These are phyloP conservation scores for Chalara sp. DNA, from an alignment of 2,329 filamentous ascomycete species.

Conservation along the genomic window DNA sequence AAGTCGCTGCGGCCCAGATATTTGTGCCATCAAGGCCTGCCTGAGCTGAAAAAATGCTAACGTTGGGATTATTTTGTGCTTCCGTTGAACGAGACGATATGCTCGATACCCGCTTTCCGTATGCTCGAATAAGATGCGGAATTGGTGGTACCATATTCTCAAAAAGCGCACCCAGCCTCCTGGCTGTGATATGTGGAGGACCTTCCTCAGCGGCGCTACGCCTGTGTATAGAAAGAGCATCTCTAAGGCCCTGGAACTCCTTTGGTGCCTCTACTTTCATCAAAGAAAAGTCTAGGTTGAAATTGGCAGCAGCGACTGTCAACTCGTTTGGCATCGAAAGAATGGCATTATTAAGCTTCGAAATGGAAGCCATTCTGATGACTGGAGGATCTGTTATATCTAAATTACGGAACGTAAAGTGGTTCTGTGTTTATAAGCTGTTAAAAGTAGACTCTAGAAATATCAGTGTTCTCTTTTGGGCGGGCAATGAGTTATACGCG, in stretches of 20 bases:
- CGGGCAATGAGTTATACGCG: too few species aligned
- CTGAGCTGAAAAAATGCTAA: conserved; percentile 7
- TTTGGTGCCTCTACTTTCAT: conserved; percentile 32
- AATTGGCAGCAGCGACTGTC: conserved; percentile 3
- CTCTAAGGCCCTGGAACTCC: conserved; percentile 29
- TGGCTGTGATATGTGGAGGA: conserved; percentile 28
- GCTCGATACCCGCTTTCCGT: conserved; percentile 5
- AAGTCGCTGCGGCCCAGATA: conserved; percentile 26
- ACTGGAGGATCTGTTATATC: too few species aligned
- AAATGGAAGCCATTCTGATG: neutral
- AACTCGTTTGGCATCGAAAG: neutral
- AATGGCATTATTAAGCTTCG: neutral
- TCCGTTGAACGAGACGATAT: conserved; percentile 1
- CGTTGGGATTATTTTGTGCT: conserved; percentile 2
- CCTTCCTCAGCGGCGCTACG: conserved; percentile 32
- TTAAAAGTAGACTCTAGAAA: too few species aligned
- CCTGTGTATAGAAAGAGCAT: conserved; percentile 23
- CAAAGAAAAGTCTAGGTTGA: conserved; percentile 36
- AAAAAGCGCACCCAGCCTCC: conserved; percentile 34
- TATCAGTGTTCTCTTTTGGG: too few species aligned
- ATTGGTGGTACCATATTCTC: conserved; percentile 24
- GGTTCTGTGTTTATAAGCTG: too few species aligned
- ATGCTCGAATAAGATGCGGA: conserved; percentile 9
- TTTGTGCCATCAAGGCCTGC: conserved; percentile 19
- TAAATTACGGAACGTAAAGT: too few species aligned